Percentiles rank a stretch among this genome's conserved stretches.
Evolutionary conservation across 2,329 filamentous ascomycete genomes (phyloP).

Genomic region (Fusarium sublunatum): DNA sequence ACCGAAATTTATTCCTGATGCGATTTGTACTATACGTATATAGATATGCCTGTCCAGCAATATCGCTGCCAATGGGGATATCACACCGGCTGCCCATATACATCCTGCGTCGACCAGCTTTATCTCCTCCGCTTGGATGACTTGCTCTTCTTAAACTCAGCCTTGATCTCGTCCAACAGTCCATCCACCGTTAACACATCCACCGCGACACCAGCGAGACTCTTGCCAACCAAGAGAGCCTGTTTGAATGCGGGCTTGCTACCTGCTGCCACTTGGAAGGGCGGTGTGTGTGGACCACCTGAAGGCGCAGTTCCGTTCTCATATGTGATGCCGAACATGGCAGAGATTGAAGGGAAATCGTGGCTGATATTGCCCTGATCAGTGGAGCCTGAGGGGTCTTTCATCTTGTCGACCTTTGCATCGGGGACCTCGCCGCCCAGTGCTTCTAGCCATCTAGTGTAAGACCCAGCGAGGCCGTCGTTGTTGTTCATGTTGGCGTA

Average conservation of each 20-base stretch:
- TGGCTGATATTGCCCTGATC: slow-evolving; percentile 49
- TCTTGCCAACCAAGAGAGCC: slow-evolving; percentile 60
- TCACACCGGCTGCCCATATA: background rate
- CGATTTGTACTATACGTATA: no score
- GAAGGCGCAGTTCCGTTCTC: slow-evolving; percentile 39
- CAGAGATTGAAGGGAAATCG: slow-evolving; percentile 45
- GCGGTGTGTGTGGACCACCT: slow-evolving; percentile 62
- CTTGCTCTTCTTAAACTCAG: slow-evolving; percentile 36
- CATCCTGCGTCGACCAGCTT: background rate
- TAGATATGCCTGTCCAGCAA: background rate
- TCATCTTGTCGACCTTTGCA: slow-evolving; percentile 43
- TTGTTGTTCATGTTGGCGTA: slow-evolving; percentile 51
- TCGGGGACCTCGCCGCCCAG: slow-evolving; percentile 42
- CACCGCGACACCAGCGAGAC: slow-evolving; percentile 59
- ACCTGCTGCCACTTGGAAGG: slow-evolving; percentile 63
- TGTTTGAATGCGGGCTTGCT: slow-evolving; percentile 60
- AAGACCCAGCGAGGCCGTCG: slow-evolving; percentile 42
- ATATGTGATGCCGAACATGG: slow-evolving; percentile 43
- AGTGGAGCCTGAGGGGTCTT: slow-evolving; percentile 41
- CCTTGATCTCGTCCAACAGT: slow-evolving; percentile 51
- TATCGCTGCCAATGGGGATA: background rate
- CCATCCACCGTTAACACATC: slow-evolving; percentile 58
- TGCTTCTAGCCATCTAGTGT: slow-evolving; percentile 39
- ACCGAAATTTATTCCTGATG: no score
- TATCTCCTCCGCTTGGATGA: slow-evolving; percentile 1